A percentile compares a stretch with the other conserved stretches of the same genome.
Conservation (phyloP, 345 rosid genomes). For the Psidium guajava region DNA sequence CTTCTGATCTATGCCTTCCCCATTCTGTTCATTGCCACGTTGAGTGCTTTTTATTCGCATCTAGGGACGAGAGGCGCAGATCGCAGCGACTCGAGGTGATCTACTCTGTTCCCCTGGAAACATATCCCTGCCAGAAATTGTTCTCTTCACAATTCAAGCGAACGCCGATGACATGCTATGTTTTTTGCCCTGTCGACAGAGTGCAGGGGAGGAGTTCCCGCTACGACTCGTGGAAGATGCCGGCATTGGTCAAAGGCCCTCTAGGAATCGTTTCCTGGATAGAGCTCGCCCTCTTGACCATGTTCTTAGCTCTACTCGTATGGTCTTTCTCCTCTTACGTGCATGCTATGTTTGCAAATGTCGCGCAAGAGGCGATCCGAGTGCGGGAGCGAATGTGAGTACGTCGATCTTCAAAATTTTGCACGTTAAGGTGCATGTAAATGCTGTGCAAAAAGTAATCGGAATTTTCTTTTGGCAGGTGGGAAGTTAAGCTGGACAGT, state of each 20-base stretch:
- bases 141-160: neutral
- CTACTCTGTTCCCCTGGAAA: neutral
- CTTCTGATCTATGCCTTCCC: constrained; percentile 16
- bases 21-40: constrained; percentile 20
- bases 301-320: constrained; percentile 18
- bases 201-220: neutral
- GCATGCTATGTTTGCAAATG: constrained; percentile 5
- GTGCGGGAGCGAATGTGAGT: neutral
- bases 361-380: neutral
- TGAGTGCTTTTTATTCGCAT: constrained; percentile 20
- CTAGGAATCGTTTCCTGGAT: constrained; percentile 31
- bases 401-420: neutral
- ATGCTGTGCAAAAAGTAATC: neutral
- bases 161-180: neutral
- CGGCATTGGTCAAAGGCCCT: constrained; percentile 30
- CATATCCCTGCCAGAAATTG: neutral
- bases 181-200: neutral
- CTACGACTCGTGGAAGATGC: constrained; percentile 17
- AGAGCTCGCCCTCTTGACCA: constrained; percentile 20
- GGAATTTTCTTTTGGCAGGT: constrained; percentile 9
- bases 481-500: constrained; percentile 16
- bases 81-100: neutral
- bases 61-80: neutral
- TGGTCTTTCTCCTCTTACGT: constrained; percentile 28
- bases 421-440: neutral